These are phyloP conservation scores for Artemisia argyi DNA, from an alignment of 129 eudicot genomes.

Conservation along the genomic window DNA sequence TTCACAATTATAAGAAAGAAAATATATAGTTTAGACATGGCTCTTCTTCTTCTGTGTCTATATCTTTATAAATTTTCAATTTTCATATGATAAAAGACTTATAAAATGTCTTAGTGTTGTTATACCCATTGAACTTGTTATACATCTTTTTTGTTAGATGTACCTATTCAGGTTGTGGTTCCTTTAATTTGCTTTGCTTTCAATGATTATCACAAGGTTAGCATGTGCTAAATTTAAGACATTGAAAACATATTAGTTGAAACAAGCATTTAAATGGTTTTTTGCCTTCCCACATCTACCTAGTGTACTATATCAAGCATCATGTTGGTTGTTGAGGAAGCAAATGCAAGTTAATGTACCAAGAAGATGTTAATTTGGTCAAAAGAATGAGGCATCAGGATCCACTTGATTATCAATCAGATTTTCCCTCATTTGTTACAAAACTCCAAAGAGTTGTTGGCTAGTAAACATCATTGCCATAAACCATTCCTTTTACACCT, in stretches of 20 bases:
- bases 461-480: slow-evolving; percentile 29
- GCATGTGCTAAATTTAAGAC: background rate
- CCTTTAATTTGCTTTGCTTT: background rate
- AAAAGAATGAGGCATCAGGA: slow-evolving; percentile 24
- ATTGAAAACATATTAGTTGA: background rate
- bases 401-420: slow-evolving; percentile 25
- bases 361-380: slow-evolving; percentile 27
- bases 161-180: too few species aligned
- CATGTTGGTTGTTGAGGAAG: slow-evolving; percentile 41
- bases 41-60: background rate
- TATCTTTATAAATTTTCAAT: too few species aligned
- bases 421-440: slow-evolving; percentile 29
- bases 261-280: background rate
- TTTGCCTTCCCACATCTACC: background rate
- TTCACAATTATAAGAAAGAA: background rate
- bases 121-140: background rate
- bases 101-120: background rate
- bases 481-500: background rate
- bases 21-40: background rate
- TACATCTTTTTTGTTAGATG: too few species aligned
- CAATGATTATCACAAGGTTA: background rate
- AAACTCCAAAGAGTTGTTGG: slow-evolving; percentile 36
- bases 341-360: slow-evolving; percentile 30
- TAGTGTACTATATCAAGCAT: slow-evolving; percentile 10
- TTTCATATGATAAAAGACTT: too few species aligned